phyloP scores from a whole-genome alignment of 192 early-diverging fungal species.

The Paraglomus brasilianum region DNA sequence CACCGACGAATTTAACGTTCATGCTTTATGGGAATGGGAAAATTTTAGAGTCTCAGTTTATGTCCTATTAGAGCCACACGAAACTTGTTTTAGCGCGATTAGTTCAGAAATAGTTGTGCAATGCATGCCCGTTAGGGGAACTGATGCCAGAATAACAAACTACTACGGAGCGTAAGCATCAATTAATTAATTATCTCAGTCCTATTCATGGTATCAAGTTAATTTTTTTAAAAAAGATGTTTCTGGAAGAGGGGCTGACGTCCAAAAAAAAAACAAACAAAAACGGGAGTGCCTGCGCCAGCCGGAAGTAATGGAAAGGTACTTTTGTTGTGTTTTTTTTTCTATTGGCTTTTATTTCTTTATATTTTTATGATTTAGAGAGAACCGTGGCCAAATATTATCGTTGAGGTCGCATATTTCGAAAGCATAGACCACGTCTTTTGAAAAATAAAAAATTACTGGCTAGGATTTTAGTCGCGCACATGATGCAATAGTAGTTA shows the following conservation, averaged over 20 bases:
- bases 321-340: conserved; percentile 26
- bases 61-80: conserved; percentile 1
- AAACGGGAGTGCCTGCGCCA: conserved; percentile 1
- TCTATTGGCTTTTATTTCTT: conserved; percentile 15
- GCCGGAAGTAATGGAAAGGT: conserved; percentile 13
- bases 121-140: neutral
- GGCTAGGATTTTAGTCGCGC: conserved; percentile 12
- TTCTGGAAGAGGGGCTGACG: conserved; percentile 17
- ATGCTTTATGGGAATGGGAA: conserved; percentile 21
- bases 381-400: conserved; percentile 18
- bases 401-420: conserved; percentile 14
- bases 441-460: conserved; percentile 13
- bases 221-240: conserved; percentile 16
- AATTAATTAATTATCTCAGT: conserved; percentile 25
- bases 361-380: conserved; percentile 23
- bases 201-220: conserved; percentile 3
- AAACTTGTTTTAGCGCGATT: conserved; percentile 10
- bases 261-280: too few relatives aligned
- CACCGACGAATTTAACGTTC: conserved; percentile 16
- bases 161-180: conserved; percentile 1
- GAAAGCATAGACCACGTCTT: conserved; percentile 10
- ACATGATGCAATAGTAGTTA: conserved; percentile 25
- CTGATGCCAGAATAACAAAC: neutral
- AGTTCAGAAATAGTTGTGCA: neutral
- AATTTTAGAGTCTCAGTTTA: conserved; percentile 16